Conservation (phyloP, 2,329 filamentous ascomycete species). For the Cordyceps farinosa region DNA sequence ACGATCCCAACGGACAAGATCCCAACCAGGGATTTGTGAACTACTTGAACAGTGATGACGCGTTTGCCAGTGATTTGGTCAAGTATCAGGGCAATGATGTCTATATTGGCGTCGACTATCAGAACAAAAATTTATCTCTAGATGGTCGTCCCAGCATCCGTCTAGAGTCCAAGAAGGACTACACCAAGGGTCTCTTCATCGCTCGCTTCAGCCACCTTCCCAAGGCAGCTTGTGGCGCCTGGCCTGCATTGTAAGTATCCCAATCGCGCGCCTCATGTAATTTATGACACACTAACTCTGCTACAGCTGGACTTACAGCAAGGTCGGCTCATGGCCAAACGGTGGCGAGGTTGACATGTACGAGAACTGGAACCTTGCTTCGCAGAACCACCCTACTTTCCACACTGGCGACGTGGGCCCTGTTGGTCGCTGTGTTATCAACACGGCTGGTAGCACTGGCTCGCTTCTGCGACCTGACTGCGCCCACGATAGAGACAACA, state of each 20-base stretch:
- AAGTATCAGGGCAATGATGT: constrained; percentile 32
- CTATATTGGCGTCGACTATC: constrained; percentile 38
- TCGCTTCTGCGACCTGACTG: background rate
- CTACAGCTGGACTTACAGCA: constrained; percentile 46
- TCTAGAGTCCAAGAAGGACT: constrained; percentile 59
- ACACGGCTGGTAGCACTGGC: constrained; percentile 30
- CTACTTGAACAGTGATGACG: constrained; percentile 41
- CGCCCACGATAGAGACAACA: constrained; percentile 28
- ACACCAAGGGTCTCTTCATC: constrained; percentile 65
- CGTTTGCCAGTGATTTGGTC: constrained; percentile 34
- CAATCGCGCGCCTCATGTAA: background rate
- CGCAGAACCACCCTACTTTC: constrained; percentile 54
- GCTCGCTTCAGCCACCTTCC: constrained; percentile 69
- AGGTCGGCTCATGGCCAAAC: constrained; percentile 51
- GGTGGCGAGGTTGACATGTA: constrained; percentile 66
- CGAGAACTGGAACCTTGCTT: constrained; percentile 59
- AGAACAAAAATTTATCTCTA: constrained; percentile 20
- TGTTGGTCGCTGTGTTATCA: constrained; percentile 36
- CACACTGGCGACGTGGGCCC: constrained; percentile 43
- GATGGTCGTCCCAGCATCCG: constrained; percentile 55
- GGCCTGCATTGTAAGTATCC: constrained; percentile 62
- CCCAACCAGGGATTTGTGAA: constrained; percentile 63
- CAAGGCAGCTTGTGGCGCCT: constrained; percentile 60
- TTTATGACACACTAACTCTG: background rate
- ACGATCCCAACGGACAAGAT: constrained; percentile 39